Conservation (phyloP, 768 basidiomycete genomes). For the Russula dissimulans region DNA sequence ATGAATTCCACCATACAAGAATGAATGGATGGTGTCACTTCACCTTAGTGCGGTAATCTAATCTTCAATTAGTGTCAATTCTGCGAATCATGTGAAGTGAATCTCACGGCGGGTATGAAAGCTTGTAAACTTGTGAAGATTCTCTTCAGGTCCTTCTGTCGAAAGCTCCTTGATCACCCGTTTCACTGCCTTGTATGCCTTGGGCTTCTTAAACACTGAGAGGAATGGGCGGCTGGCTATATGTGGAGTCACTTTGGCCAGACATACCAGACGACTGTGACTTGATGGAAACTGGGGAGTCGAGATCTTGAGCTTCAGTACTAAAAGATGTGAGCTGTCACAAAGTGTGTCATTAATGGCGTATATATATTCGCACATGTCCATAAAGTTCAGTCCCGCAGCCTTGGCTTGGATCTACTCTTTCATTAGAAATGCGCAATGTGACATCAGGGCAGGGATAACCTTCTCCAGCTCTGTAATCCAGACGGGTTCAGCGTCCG, state of each 20-base stretch:
- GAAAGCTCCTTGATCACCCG: slow-evolving; percentile 60
- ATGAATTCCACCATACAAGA: not conserved
- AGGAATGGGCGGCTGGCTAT: slow-evolving; percentile 27
- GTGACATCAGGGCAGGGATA: slow-evolving; percentile 1
- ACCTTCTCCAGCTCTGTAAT: slow-evolving; percentile 91
- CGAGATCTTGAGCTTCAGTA: slow-evolving; percentile 19
- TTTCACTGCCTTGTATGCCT: slow-evolving; percentile 48
- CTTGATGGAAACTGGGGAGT: not conserved
- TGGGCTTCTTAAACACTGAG: slow-evolving; percentile 48
- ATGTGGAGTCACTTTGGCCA: not conserved
- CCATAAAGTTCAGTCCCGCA: slow-evolving; percentile 75
- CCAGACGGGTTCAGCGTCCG: slow-evolving; percentile 57
- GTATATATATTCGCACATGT: slow-evolving; percentile 48
- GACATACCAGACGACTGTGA: not conserved
- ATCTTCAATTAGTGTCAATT: slow-evolving; percentile 22
- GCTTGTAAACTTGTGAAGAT: slow-evolving; percentile 57
- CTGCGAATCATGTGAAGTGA: slow-evolving; percentile 7
- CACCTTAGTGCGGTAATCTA: slow-evolving; percentile 73
- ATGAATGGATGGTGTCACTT: not conserved
- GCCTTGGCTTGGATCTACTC: slow-evolving; percentile 67
- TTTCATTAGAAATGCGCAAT: not conserved
- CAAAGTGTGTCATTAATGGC: not conserved
- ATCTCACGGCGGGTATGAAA: slow-evolving; percentile 66
- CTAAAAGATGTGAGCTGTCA: slow-evolving; percentile 4
- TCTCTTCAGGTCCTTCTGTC: slow-evolving; percentile 51